These are phyloP conservation scores for Brassica balearica DNA, from an alignment of 441 rosid genomes.

Conservation along the genomic window DNA sequence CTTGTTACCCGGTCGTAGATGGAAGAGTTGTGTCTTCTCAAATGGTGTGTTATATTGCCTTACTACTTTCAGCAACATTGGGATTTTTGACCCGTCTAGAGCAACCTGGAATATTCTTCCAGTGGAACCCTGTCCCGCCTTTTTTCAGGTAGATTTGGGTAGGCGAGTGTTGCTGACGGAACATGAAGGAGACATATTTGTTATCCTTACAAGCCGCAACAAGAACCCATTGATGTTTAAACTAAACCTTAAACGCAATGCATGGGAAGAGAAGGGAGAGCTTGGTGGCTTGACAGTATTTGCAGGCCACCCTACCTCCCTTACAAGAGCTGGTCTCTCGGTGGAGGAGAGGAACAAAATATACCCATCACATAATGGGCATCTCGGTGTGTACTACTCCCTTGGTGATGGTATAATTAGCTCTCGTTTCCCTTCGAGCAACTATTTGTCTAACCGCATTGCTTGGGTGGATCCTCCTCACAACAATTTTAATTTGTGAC, in stretches of 20 bases:
- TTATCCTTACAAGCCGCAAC: background rate
- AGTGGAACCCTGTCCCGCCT: slow-evolving; percentile 2
- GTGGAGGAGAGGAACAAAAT: slow-evolving; percentile 7
- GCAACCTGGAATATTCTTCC: slow-evolving; percentile 17
- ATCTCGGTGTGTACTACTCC: background rate
- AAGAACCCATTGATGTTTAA: slow-evolving; percentile 3
- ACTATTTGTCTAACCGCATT: background rate
- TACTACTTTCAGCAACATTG: background rate
- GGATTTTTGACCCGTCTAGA: slow-evolving; percentile 7
- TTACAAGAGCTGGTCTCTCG: slow-evolving; percentile 7
- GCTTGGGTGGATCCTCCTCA: slow-evolving; percentile 7
- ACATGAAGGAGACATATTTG: slow-evolving; percentile 1
- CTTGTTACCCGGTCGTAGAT: background rate
- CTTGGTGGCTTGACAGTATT: slow-evolving; percentile 22
- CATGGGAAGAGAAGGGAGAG: slow-evolving; percentile 24
- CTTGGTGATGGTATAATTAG: background rate
- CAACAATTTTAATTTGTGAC: background rate
- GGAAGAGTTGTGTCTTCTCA: slow-evolving; percentile 9
- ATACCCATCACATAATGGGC: background rate
- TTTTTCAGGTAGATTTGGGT: background rate
- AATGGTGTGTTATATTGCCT: slow-evolving; percentile 25
- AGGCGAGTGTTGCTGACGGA: slow-evolving; percentile 2
- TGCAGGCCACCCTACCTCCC: background rate
- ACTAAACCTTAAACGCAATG: background rate
- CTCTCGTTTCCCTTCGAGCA: background rate